Conservation (phyloP, 768 basidiomycete genomes). For the Vararia minispora region DNA sequence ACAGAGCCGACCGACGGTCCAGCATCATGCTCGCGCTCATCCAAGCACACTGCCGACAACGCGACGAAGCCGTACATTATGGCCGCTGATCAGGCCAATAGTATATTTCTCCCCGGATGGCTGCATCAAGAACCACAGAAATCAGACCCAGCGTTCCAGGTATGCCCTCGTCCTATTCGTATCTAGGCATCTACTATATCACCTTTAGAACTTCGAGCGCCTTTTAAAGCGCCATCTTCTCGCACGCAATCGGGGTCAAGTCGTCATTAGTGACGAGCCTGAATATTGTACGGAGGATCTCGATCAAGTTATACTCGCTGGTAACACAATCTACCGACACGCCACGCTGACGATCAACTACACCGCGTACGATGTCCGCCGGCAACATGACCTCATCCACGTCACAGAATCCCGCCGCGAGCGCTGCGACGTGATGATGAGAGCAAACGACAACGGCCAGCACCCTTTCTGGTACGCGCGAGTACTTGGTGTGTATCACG, state of each 20-base stretch:
- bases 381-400: conserved; percentile 12
- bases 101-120: not conserved
- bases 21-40: no score
- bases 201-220: conserved; percentile 14
- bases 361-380: conserved; percentile 16
- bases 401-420: no score
- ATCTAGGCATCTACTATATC: not conserved
- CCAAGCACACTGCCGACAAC: not conserved
- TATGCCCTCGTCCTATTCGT: not conserved
- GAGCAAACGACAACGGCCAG: conserved; percentile 1
- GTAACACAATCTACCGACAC: conserved; percentile 16
- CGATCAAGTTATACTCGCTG: conserved; percentile 3
- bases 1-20: no score
- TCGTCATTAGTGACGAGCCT: conserved; percentile 13
- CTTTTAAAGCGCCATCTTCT: conserved; percentile 18
- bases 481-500: conserved; percentile 20
- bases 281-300: conserved; percentile 5
- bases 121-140: not conserved
- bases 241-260: conserved; percentile 4
- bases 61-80: not conserved
- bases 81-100: not conserved
- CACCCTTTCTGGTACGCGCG: conserved; percentile 21
- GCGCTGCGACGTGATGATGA: conserved; percentile 16
- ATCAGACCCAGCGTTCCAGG: conserved; percentile 11
- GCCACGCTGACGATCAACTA: conserved; percentile 13